Evolutionary conservation across 495 filamentous ascomycete genomes (phyloP), one percentile per base, ranked within the genome.

Genomic region (Margaritispora aquatica): DNA sequence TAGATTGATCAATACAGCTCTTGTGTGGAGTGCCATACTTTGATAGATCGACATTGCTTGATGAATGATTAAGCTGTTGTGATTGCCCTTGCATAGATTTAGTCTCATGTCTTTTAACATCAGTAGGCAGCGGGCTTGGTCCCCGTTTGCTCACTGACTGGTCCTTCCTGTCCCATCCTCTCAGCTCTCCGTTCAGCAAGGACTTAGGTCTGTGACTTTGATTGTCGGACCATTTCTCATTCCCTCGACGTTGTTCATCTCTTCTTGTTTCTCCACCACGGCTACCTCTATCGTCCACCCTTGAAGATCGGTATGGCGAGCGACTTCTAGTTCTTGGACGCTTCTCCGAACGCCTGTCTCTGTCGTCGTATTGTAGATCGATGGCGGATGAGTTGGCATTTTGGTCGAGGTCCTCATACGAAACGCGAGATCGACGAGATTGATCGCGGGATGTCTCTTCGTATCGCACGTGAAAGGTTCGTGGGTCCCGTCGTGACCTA

Each of bases 141-240:
- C 77, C 79, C 78, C 81, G 75, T 76, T 86, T 83, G 81, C 80
- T 87, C 83, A 85, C 81, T 81, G 78, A 81, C 76, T 82, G 78
- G 75, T 86, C 77, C 72, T 68, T 73, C 63, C 71, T 76, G 68
- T 75, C 61, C 51, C 66, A 65, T 51, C 38, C 59, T 44, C 54
- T 59, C 54, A 61, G 21, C 44, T 63, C 58, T n/a, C 62, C 60
- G 55, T 72, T 60, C n/a, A 67, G 31, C 26, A 63, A 51, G 31
- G 62, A 59, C 22, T 58, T 65, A 27, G 66, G 48, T 60, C 67
- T 64, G 47, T 58, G 51, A 27, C 53, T 60, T 49, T 69, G 64
- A 60, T 62, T 57, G 52, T 62, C 65, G 56, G 61, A 63, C 54
- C 68, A 59, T 60, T 65, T 54, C 53, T 62, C 65, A 54, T 64